Evolutionary conservation across 1,284 basidiomycete genomes (phyloP), one percentile per base, ranked within the genome.

Genomic region (Cutaneotrichosporon cyanovorans): DNA sequence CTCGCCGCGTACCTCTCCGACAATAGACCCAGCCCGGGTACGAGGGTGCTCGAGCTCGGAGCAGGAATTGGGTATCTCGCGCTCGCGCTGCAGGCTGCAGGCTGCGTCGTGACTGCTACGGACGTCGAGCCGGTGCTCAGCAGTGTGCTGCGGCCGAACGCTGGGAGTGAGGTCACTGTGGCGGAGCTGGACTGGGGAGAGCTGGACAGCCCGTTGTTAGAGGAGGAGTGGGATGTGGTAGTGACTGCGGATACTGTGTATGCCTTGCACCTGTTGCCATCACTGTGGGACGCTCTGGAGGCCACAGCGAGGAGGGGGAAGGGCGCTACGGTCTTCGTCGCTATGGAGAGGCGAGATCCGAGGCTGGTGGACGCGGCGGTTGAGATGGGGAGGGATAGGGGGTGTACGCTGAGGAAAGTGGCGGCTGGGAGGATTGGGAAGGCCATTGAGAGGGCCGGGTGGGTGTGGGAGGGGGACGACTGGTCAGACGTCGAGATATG

Each of bases 181-280:
- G 67, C 78, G 42, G 75, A 80, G 54, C 76, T 83, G 42, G 84
- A 82, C 66, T 88, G 66, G 66, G 46, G 57, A 20, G 37, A 28
- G 6, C 28, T 14, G 36, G 32, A 20, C 12, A 38, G 16, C 14
- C 11, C 42, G 7, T 18, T 36, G 4, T 28, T 44, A 14, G 47
- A 40, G n/a, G 30, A 37, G 10, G 37, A 33, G 18, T 44, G 85
- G 72, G 84, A 91, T 69, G 75, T 90, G 51, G 82, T 93, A 54
- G 67, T 87, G 46, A 83, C 87, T 15, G 82, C 88, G 46, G 90
- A 95, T 69, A 92, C 90, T 0, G 73, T 92, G 44, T 93, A 91
- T 66, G 69, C 76, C 23, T 64, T 77, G 1, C 71, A 77, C 8
- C 80, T 92, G 41, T 69, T 84, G 23, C 63, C 76, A 15, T 85